Evolutionary conservation across 1,284 basidiomycete species (phyloP).

Genomic region (Fomes fomentarius): DNA sequence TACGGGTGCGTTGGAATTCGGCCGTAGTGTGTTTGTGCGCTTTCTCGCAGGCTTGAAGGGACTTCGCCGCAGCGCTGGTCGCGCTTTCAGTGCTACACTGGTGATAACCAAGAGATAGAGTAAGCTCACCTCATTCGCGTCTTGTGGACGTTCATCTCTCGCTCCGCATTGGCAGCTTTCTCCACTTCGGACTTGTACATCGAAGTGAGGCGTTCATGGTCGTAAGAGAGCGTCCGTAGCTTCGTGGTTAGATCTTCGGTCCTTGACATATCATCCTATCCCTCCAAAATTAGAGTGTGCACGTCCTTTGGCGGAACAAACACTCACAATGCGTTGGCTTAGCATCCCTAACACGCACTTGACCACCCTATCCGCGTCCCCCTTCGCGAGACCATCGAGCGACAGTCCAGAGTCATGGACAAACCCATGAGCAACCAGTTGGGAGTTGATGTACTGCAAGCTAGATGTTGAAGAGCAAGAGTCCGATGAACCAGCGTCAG

Average conservation of each 20-base stretch:
- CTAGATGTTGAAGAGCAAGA: constrained; percentile 35
- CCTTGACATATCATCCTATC: constrained; percentile 82
- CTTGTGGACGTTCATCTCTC: constrained; percentile 74
- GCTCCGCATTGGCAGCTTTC: constrained; percentile 67
- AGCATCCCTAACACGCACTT: constrained; percentile 82
- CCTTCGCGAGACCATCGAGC: constrained; percentile 60
- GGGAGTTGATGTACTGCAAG: constrained; percentile 75
- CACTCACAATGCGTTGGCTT: constrained; percentile 76
- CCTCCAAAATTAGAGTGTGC: too few species aligned
- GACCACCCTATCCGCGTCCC: constrained; percentile 67
- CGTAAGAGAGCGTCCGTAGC: constrained; percentile 79
- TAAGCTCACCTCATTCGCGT: constrained; percentile 68
- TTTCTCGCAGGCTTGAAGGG: constrained; percentile 59
- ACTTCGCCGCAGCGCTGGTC: constrained; percentile 53
- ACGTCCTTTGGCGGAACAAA: neutral
- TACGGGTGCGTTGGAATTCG: constrained; percentile 71
- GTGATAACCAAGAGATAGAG: neutral
- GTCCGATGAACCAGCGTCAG: constrained; percentile 31
- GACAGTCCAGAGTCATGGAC: constrained; percentile 62
- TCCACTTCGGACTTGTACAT: constrained; percentile 63
- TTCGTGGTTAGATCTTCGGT: constrained; percentile 79
- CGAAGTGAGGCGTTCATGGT: constrained; percentile 75
- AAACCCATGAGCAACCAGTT: constrained; percentile 83
- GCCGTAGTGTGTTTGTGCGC: constrained; percentile 68
- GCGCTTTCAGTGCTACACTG: too few species aligned